Evolutionary conservation across 2,329 filamentous ascomycete genomes (phyloP), one percentile per base, ranked within the genome.

Genomic region (Botrytis galanthina): DNA sequence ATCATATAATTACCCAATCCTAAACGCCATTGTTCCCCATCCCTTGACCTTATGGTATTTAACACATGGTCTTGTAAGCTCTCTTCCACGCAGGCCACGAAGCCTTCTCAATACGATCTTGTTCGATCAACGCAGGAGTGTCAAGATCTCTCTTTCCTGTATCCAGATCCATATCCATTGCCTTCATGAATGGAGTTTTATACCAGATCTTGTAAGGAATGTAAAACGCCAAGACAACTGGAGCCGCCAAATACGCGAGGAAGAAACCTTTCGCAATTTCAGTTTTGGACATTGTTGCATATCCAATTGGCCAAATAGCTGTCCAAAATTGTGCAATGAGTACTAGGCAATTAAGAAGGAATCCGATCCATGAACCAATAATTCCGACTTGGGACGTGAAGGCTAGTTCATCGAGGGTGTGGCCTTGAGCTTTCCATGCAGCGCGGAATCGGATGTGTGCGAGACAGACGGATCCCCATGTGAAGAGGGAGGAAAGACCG

Each of bases 361-460:
- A 83, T 32, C 91, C 90, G 22, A 92, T 57, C 81, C 84, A 92
- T 0, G 89, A 92, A 32, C 91, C 91, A 3, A 80, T 83, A 12
- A 91, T 84, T 73, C 91, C 91, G 64, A 87, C 85, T 67, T 86
- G 82, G 29, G 89, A 88, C 57, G 82, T 82, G 84, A 90, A 93
- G 1, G 90, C 88, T 6, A 93, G 86, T 78, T 91, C 89, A n/a
- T 91, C 88, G 6, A 91, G 80, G 3, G 84, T 85, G 77, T 87
- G 88, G 37, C 89, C 89, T 73, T 90, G 74, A 26, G 82, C 79
- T 35, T 80, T 81, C 90, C 90, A 92, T 0, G 89, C 90, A 7
- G 79, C 76, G 54, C 90, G 89, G 86, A 91, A 92, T 32, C 91
- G 89, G 79, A 93, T 91, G 78, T 93, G 91, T 3, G 89, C 86